These are phyloP conservation scores for Hibiscus syriacus DNA, from an alignment of 345 rosid genomes.

Conservation along the genomic window DNA sequence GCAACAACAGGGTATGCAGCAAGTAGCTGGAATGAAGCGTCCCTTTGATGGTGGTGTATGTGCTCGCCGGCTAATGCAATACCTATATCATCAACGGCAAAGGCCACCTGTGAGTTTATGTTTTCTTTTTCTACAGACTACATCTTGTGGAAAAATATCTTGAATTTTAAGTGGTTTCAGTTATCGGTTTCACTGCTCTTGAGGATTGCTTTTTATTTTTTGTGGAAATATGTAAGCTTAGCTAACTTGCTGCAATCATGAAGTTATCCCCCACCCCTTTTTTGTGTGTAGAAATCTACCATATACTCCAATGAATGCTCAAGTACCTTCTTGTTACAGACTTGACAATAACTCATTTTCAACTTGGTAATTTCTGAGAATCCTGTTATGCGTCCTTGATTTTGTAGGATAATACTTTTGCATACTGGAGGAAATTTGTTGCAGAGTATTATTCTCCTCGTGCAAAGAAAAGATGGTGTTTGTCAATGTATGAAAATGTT, in stretches of 20 bases:
- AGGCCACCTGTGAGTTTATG: constrained; percentile 62
- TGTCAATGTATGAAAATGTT: constrained; percentile 79
- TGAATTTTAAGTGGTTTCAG: not conserved
- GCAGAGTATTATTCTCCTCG: constrained; percentile 91
- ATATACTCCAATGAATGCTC: constrained; percentile 13
- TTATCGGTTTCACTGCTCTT: not conserved
- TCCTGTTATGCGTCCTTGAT: constrained; percentile 14
- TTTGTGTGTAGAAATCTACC: not conserved
- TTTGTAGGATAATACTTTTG: constrained; percentile 75
- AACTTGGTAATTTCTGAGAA: constrained; percentile 5
- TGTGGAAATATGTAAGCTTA: not conserved
- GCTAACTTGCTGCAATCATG: not conserved
- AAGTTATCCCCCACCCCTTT: not conserved
- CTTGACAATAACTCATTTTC: not conserved
- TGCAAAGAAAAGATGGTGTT: constrained; percentile 98
- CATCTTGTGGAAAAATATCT: not conserved
- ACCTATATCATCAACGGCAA: constrained; percentile 88
- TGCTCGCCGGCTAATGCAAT: constrained; percentile 94
- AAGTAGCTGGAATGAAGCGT: constrained; percentile 42
- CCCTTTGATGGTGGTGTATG: constrained; percentile 75
- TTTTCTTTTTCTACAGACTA: not conserved
- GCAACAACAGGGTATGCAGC: constrained; percentile 78
- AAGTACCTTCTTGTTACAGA: not conserved
- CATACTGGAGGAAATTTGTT: constrained; percentile 94
- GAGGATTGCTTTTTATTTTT: constrained; percentile 7